Evolutionary conservation across 306 rosid genomes (phyloP).

Genomic region (Amphicarpaea edgeworthii): DNA sequence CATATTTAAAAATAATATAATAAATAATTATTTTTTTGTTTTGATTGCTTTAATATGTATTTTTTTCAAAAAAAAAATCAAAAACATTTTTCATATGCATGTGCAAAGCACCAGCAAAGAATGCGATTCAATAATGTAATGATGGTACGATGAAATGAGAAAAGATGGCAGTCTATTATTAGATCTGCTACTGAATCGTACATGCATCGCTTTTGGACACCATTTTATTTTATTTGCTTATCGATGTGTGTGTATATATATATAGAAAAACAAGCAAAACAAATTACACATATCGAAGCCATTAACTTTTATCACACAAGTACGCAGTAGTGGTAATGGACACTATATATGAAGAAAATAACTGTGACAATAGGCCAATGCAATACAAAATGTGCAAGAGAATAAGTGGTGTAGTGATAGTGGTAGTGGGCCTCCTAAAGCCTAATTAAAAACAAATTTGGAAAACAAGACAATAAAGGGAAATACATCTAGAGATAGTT

Average conservation of each 20-base stretch:
- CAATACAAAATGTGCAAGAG: neutral
- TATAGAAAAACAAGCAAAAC: neutral
- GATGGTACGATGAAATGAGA: neutral
- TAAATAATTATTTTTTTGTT: too few species aligned
- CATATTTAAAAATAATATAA: too few species aligned
- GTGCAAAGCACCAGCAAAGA: slow-evolving; percentile 1
- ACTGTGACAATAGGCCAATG: neutral
- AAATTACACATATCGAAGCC: neutral
- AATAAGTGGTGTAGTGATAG: neutral
- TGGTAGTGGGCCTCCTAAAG: neutral
- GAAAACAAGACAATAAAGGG: neutral
- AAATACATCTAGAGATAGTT: neutral
- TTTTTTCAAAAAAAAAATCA: too few species aligned
- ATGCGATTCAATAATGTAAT: neutral
- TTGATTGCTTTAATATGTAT: too few species aligned
- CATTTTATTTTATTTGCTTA: neutral
- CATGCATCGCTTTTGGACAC: neutral
- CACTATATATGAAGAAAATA: neutral
- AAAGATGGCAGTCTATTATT: neutral
- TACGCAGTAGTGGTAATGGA: neutral
- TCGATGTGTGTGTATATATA: neutral
- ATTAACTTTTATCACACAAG: slow-evolving; percentile 3
- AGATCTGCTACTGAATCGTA: neutral
- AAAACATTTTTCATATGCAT: too few species aligned
- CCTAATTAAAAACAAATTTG: slow-evolving; percentile 2